These are phyloP conservation scores for Trichoderma reesei DNA, from an alignment of 495 filamentous ascomycete genomes.

Conservation along the genomic window DNA sequence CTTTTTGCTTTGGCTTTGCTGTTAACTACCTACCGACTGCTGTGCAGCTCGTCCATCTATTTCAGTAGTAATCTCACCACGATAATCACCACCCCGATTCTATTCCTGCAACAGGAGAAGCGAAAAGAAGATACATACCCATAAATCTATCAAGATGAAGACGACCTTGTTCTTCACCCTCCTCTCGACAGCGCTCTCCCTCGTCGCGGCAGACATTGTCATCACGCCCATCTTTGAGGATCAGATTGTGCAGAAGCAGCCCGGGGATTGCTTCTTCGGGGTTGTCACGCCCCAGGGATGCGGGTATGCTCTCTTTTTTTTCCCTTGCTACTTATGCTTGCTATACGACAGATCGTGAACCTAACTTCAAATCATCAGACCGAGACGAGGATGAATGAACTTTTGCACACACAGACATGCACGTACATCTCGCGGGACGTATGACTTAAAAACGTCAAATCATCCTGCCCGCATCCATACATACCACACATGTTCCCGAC, in stretches of 20 bases:
- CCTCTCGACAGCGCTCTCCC: constrained; percentile 26
- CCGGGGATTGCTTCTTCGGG: constrained; percentile 40
- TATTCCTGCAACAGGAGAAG: background rate
- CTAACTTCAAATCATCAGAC: background rate
- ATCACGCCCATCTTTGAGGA: constrained; percentile 33
- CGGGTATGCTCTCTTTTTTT: constrained; percentile 27
- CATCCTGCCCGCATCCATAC: no score
- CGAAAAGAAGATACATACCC: background rate
- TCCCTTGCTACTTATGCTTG: background rate
- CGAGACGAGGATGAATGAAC: background rate
- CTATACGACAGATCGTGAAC: background rate
- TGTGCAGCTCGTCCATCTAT: background rate
- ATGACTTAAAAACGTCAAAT: no score
- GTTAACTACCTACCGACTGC: background rate
- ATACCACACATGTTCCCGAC: no score
- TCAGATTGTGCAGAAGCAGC: constrained; percentile 31
- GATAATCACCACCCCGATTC: no score
- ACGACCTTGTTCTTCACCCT: constrained; percentile 24
- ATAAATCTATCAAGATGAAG: constrained; percentile 27
- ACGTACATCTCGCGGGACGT: no score
- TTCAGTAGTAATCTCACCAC: constrained; percentile 7
- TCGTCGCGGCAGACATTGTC: constrained; percentile 37
- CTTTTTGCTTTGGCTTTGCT: background rate
- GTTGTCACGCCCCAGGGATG: constrained; percentile 38
- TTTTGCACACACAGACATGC: no score